Base-by-base conservation (phyloP, 176 grass and related monocot genomes). In the Thinopyrum elongatum region DNA sequence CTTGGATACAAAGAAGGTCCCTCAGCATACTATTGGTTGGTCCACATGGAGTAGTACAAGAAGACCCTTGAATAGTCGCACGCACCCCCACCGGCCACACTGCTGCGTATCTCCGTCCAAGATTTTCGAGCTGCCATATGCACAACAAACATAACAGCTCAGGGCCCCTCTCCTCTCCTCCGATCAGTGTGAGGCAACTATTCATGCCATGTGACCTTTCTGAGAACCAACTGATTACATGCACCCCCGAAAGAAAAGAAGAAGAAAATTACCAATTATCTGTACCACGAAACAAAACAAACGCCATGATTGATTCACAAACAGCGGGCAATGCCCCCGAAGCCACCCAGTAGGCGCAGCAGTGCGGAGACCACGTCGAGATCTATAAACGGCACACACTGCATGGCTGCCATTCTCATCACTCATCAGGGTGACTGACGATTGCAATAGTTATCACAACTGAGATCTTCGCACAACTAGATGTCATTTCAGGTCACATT, bases 171-270 rank as follows among this genome's bases (percentile, higher is more conserved):
- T 57, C 55, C 55, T 58, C 19, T 46, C 16, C 51, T 15, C 27
- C 33, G 19, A 23, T 71, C 58, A 51, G 12, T 33, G 19, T 84
- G 70, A 53, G 68, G 19, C 30, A 78, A 74, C 80, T 75, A 73
- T 70, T 58, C 80, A 90, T 83, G 80, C 83, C 80, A 87, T 79
- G 80, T 87, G 75, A 61, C 59, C 83, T 79, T 59, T 83, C 73
- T 83, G 85, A 73, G 27, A 10, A 59, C 66, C 57, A 74, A 82
- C 76, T 27, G 44, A 70, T 83, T 59, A 53, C 16, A 53, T 19
- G 49, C 49, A 53, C 49, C 16, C 6, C 16, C 49, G 16, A 53
- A 7, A 19, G 49, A 53, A 16, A 51, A 53, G 49, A 53, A 53
- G 9, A 17, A 19, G 49, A 53, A 53, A 19, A 53, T 19, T 53